A percentile compares a stretch with the other conserved stretches of the same genome.
phyloP scores from a whole-genome alignment of 2,329 filamentous ascomycete genomes.

The Reticulascus tulasneorum region DNA sequence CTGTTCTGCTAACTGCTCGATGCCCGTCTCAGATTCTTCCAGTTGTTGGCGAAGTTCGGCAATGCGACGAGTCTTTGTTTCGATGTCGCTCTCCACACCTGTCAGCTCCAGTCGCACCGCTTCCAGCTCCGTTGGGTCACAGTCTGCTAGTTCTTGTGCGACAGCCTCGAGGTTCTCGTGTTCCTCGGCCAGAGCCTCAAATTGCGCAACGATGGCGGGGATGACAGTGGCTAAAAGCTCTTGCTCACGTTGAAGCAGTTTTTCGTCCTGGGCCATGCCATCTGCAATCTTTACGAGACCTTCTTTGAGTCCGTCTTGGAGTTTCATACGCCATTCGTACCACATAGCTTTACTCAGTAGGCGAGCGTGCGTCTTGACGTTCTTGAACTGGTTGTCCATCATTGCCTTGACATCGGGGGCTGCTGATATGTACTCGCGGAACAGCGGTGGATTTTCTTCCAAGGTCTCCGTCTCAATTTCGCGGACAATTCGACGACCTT shows the following conservation, averaged over 20 bases:
- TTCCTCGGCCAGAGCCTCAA: slow-evolving; percentile 59
- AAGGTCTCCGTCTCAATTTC: slow-evolving; percentile 87
- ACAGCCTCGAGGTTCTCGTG: slow-evolving; percentile 64
- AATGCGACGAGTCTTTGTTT: slow-evolving; percentile 64
- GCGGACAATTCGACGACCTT: slow-evolving; percentile 83
- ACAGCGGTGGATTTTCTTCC: slow-evolving; percentile 85
- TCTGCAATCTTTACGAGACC: slow-evolving; percentile 72
- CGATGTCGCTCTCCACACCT: slow-evolving; percentile 63
- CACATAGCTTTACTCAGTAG: slow-evolving; percentile 92
- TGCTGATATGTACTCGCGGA: slow-evolving; percentile 86
- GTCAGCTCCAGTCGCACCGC: slow-evolving; percentile 66
- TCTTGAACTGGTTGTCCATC: slow-evolving; percentile 97
- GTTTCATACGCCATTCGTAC: slow-evolving; percentile 96
- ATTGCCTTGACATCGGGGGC: slow-evolving; percentile 75
- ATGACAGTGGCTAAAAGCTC: slow-evolving; percentile 63
- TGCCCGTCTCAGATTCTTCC: slow-evolving; percentile 60
- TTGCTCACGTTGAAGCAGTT: slow-evolving; percentile 63
- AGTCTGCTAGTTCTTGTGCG: slow-evolving; percentile 72
- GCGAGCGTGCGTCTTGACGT: slow-evolving; percentile 89
- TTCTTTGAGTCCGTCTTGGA: slow-evolving; percentile 75
- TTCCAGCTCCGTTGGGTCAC: slow-evolving; percentile 75
- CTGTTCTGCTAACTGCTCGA: slow-evolving; percentile 59
- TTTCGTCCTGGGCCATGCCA: slow-evolving; percentile 72
- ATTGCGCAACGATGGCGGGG: slow-evolving; percentile 59
- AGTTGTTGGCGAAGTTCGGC: slow-evolving; percentile 63